Conservation (phyloP, 2,329 filamentous ascomycete genomes). For the Amesomyces nigricolor region DNA sequence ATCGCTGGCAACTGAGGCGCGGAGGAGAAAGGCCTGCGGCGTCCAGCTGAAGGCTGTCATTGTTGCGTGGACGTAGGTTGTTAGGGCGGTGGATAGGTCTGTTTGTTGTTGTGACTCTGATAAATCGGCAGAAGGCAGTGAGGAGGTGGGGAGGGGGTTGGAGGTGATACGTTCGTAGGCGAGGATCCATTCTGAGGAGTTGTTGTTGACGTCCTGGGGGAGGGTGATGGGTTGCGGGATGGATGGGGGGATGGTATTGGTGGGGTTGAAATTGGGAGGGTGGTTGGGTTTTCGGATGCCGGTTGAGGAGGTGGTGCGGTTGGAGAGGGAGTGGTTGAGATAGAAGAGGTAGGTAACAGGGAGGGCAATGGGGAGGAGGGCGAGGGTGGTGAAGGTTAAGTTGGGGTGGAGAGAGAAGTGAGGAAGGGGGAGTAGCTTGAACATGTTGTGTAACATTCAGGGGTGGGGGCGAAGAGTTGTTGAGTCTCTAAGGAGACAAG, state of each 20-base stretch:
- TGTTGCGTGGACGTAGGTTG: slow-evolving; percentile 27
- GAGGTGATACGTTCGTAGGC: slow-evolving; percentile 30
- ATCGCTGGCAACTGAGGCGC: slow-evolving; percentile 23
- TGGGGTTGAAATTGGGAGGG: neutral
- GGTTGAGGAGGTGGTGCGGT: neutral
- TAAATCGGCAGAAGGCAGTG: neutral
- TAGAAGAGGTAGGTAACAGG: slow-evolving; percentile 9
- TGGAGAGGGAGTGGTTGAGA: neutral
- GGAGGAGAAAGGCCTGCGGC: slow-evolving; percentile 31
- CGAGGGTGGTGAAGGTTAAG: neutral
- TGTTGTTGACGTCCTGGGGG: slow-evolving; percentile 22
- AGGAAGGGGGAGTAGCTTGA: neutral
- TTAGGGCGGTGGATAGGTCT: slow-evolving; percentile 23
- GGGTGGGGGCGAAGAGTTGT: too few relatives aligned
- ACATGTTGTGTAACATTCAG: neutral
- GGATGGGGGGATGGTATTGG: neutral
- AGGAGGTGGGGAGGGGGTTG: slow-evolving; percentile 17
- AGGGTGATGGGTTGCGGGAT: slow-evolving; percentile 7
- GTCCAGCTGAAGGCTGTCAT: slow-evolving; percentile 32
- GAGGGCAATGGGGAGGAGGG: neutral
- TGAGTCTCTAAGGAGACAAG: too few relatives aligned
- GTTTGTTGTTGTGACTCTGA: neutral
- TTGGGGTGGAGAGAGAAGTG: too few relatives aligned
- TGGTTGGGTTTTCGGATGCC: neutral
- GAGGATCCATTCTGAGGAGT: slow-evolving; percentile 26